phyloP scores from a whole-genome alignment of 1,139 yeast genomes.

The Arxiozyma slooffiae region DNA sequence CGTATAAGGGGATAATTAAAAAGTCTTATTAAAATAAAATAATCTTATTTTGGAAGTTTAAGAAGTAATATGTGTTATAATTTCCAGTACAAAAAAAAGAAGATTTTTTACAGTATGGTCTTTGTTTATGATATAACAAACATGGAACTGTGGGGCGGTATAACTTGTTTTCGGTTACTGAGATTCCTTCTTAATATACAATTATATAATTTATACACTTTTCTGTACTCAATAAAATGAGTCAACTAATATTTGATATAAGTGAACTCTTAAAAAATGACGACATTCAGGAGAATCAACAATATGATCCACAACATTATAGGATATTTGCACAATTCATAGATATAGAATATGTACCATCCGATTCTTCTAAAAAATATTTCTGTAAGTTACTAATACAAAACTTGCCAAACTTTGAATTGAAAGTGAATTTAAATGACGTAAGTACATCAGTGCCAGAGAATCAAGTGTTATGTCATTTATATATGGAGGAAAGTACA shows the following conservation, averaged over 20 bases:
- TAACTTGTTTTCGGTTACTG: too few species aligned
- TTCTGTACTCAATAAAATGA: slow-evolving; percentile 2
- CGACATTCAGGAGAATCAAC: background rate
- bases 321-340: slow-evolving; percentile 12
- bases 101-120: too few species aligned
- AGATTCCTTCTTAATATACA: background rate
- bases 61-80: too few species aligned
- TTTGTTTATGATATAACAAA: too few species aligned
- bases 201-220: too few species aligned
- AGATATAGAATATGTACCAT: slow-evolving; percentile 4
- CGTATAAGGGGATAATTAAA: too few species aligned
- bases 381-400: slow-evolving; percentile 1
- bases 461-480: too few species aligned
- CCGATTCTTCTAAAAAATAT: background rate
- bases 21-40: too few species aligned
- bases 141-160: too few species aligned
- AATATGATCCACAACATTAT: slow-evolving; percentile 5
- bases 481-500: slow-evolving; percentile 5
- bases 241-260: slow-evolving; percentile 9
- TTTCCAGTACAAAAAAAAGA: too few species aligned
- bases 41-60: too few species aligned
- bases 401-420: slow-evolving; percentile 5
- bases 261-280: slow-evolving; percentile 3
- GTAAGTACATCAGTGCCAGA: background rate
- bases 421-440: background rate